Evolutionary conservation across 352 stramenopile species (phyloP), one percentile per base, ranked within the genome.

Genomic region (Blastocystis sp.): DNA sequence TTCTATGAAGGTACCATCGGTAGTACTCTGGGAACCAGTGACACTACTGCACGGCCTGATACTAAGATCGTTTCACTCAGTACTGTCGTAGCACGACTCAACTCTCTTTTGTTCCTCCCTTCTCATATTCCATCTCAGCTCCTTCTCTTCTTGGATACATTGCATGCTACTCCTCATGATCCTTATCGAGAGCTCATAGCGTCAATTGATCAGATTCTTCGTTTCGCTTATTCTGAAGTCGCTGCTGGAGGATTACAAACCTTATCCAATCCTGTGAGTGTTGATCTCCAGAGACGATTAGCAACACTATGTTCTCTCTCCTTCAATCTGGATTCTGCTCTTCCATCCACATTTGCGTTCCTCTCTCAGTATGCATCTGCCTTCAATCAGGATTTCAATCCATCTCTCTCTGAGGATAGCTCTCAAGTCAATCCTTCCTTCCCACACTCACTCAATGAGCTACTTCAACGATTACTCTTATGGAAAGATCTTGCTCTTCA

Each of bases 301-400:
- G n/a, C 52, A 6, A 63, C 7, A 19, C 16, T 80, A 9, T 59
- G 39, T 32, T 12, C 46, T 16, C 37, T 35, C 19, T 11, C 35
- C 5, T 80, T 80, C 69, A 63, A 29, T 52, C 21, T 46, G 6
- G n/a, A 57, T 1, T n/a, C 19, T n/a, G 69, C 43, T 5, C 5
- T 80, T n/a, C 69, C 69, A 5, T 80, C 69, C 9, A 80, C 69
- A 19, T n/a, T 63, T 19, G n/a, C 39, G 46, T 80, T 80, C 69
- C n/a, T 80, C 42, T 11, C n/a, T 7, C 39, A 42, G 19, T 80
- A 43, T 52, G 42, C 11, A 12, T 24, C 39, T 0, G 7, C 69
- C 43, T 80, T 80, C 69, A 46, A 43, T 5, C 12, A n/a, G 21
- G 69, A 80, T 37, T 80, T 80, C 69, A 37, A 24, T 24, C 49